Evolutionary conservation across 345 rosid genomes (phyloP).

Genomic region (Carallia pectinifolia): DNA sequence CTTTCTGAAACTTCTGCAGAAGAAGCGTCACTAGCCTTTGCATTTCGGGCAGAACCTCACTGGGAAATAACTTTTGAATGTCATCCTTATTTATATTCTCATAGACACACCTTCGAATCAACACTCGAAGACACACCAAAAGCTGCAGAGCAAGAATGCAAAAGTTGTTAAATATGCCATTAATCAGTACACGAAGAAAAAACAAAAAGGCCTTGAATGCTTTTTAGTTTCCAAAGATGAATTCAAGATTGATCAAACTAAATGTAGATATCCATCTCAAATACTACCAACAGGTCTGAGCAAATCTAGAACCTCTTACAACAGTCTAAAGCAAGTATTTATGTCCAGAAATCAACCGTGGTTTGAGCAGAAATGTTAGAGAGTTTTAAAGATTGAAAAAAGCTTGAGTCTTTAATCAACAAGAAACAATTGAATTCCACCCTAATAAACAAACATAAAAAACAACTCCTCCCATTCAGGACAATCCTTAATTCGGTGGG

Average conservation of each 20-base stretch:
- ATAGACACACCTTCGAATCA: constrained; percentile 54
- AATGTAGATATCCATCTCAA: neutral
- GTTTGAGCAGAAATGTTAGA: too few relatives aligned
- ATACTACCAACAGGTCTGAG: neutral
- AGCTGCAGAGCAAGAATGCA: constrained; percentile 35
- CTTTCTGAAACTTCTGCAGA: constrained; percentile 57
- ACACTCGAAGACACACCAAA: constrained; percentile 56
- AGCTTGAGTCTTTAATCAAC: too few relatives aligned
- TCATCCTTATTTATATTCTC: constrained; percentile 50
- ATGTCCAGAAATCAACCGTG: too few relatives aligned
- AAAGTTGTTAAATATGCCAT: neutral
- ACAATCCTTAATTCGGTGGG: too few relatives aligned
- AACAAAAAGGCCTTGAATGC: neutral
- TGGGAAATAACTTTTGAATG: constrained; percentile 53
- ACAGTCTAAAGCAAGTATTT: neutral
- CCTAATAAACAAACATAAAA: too few relatives aligned
- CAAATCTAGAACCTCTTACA: neutral
- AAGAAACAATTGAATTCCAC: too few relatives aligned
- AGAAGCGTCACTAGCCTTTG: constrained; percentile 52
- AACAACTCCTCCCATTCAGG: too few relatives aligned
- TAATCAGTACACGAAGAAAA: neutral
- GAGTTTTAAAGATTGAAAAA: too few relatives aligned
- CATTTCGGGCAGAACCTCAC: constrained; percentile 58
- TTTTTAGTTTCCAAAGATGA: neutral
- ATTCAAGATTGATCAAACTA: neutral